A percentile compares a stretch with the other conserved stretches of the same genome.
These are phyloP conservation scores for Arctium lappa DNA, from an alignment of 129 eudicot species.

Conservation along the genomic window DNA sequence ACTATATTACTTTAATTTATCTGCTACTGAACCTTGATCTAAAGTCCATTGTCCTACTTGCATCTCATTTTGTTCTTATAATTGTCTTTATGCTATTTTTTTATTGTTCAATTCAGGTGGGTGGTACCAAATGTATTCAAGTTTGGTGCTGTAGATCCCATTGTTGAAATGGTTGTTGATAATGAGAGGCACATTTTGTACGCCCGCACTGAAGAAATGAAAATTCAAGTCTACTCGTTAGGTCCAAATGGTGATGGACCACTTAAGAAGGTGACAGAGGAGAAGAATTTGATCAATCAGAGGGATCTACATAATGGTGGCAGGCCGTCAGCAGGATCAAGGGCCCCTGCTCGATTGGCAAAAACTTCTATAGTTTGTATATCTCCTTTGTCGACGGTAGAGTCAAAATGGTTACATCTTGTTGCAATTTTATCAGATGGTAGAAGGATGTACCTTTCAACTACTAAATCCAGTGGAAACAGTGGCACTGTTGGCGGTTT, in stretches of 20 bases:
- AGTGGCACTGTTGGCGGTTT: conserved; percentile 56
- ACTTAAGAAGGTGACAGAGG: conserved; percentile 88
- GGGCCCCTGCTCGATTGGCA: conserved; percentile 54
- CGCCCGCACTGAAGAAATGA: conserved; percentile 95
- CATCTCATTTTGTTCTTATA: conserved; percentile 13
- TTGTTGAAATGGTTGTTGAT: conserved; percentile 91
- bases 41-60: conserved; percentile 1
- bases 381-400: conserved; percentile 85
- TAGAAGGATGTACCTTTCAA: conserved; percentile 92
- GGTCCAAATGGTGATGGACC: conserved; percentile 89
- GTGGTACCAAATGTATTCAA: conserved; percentile 89
- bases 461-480: conserved; percentile 66
- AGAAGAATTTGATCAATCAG: conserved; percentile 80
- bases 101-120: conserved; percentile 56
- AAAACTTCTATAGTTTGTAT: conserved; percentile 84
- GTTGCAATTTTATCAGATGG: conserved; percentile 97
- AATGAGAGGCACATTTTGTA: conserved; percentile 84
- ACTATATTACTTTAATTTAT: background rate
- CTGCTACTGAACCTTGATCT: background rate
- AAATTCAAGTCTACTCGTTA: conserved; percentile 77
- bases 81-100: conserved; percentile 11
- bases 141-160: conserved; percentile 93
- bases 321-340: conserved; percentile 61
- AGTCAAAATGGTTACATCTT: conserved; percentile 92
- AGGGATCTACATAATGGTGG: conserved; percentile 59